These are phyloP conservation scores for Flueggea neowawraea DNA, from an alignment of 441 rosid genomes.

Conservation along the genomic window DNA sequence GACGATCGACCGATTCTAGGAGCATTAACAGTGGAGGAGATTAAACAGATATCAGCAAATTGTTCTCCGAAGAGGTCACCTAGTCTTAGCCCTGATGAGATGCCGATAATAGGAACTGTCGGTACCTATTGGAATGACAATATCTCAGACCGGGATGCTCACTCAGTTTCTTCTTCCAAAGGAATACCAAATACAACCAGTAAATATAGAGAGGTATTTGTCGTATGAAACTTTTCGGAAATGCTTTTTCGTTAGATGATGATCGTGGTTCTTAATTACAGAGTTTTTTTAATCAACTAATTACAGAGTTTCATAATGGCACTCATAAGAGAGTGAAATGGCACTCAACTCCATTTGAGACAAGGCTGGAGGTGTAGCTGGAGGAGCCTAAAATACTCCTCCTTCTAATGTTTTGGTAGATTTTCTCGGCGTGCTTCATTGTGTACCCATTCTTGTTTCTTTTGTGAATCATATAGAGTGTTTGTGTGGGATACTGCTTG, in stretches of 20 bases:
- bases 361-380: slow-evolving; percentile 34
- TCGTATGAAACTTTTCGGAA: slow-evolving; percentile 10
- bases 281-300: not conserved
- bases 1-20: slow-evolving; percentile 66
- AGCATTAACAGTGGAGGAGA: slow-evolving; percentile 59
- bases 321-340: slow-evolving; percentile 49
- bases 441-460: no score
- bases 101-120: slow-evolving; percentile 68
- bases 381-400: no score
- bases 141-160: slow-evolving; percentile 26
- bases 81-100: slow-evolving; percentile 66
- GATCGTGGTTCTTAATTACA: no score
- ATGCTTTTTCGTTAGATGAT: not conserved
- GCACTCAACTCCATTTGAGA: slow-evolving; percentile 68
- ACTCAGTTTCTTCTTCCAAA: slow-evolving; percentile 53
- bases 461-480: no score
- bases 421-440: no score
- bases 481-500: no score
- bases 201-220: slow-evolving; percentile 68
- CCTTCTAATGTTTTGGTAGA: no score
- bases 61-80: slow-evolving; percentile 63
- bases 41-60: slow-evolving; percentile 57
- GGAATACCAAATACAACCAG: slow-evolving; percentile 67
- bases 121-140: slow-evolving; percentile 61
- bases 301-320: slow-evolving; percentile 12